Conservation (phyloP, 495 filamentous ascomycete species). For the Evansstolkia leycettana region DNA sequence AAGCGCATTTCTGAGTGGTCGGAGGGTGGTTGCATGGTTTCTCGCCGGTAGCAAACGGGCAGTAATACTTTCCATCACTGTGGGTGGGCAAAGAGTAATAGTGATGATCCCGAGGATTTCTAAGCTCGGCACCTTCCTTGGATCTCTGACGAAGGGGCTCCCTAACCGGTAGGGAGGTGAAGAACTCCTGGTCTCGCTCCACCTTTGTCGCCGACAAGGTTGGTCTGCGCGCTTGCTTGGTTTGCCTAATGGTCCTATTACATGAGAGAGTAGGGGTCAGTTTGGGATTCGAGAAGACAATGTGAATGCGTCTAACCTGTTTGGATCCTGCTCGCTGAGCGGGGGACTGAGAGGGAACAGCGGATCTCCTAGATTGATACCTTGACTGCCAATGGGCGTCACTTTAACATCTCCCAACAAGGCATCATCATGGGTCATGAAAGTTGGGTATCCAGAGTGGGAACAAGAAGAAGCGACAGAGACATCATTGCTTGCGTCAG, state of each 20-base stretch:
- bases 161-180: constrained; percentile 23
- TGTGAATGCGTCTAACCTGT: constrained; percentile 22
- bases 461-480: constrained; percentile 34
- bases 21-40: constrained; percentile 70
- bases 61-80: constrained; percentile 76
- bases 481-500: constrained; percentile 34
- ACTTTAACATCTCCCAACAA: constrained; percentile 27
- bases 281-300: neutral
- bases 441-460: constrained; percentile 29
- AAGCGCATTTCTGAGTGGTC: constrained; percentile 92
- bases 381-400: constrained; percentile 22
- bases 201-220: constrained; percentile 20
- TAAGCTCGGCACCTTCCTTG: constrained; percentile 34
- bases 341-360: constrained; percentile 28
- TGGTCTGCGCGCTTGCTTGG: constrained; percentile 26
- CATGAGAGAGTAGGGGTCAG: neutral
- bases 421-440: constrained; percentile 26
- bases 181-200: constrained; percentile 28
- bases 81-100: constrained; percentile 62
- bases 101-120: constrained; percentile 64
- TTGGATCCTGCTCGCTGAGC: constrained; percentile 32
- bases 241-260: constrained; percentile 26
- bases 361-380: constrained; percentile 30
- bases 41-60: constrained; percentile 63
- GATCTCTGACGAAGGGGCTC: constrained; percentile 29